Evolutionary conservation across 1,284 basidiomycete species (phyloP).

Genomic region (Marasmius fiardii): DNA sequence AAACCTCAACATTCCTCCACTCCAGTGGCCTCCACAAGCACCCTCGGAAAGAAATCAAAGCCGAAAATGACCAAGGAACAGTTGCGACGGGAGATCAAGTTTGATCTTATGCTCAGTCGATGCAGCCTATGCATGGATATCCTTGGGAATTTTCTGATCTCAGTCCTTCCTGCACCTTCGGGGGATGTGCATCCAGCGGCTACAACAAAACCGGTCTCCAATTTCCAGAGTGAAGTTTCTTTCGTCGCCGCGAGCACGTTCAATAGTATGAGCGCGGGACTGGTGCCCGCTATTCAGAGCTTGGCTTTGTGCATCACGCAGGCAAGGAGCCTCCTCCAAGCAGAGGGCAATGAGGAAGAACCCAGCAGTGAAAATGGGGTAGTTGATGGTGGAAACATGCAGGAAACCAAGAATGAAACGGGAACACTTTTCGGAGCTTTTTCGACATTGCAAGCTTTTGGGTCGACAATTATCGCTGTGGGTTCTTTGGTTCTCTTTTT

Average conservation of each 20-base stretch:
- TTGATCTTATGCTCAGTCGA: slow-evolving; percentile 62
- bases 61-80: slow-evolving; percentile 45
- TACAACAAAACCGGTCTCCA: slow-evolving; percentile 1
- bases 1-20: slow-evolving; percentile 24
- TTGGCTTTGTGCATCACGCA: slow-evolving; percentile 68
- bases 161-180: slow-evolving; percentile 45
- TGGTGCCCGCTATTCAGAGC: slow-evolving; percentile 65
- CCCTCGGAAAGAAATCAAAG: slow-evolving; percentile 29
- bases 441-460: slow-evolving; percentile 60
- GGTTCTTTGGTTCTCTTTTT: slow-evolving; percentile 23
- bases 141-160: slow-evolving; percentile 56
- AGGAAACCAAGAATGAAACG: slow-evolving; percentile 27
- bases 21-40: background rate
- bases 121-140: slow-evolving; percentile 64
- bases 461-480: slow-evolving; percentile 68
- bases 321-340: slow-evolving; percentile 37
- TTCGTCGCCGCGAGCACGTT: slow-evolving; percentile 58
- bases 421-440: slow-evolving; percentile 68
- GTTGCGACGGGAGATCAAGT: slow-evolving; percentile 60
- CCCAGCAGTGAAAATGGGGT: slow-evolving; percentile 14
- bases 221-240: slow-evolving; percentile 37
- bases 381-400: background rate
- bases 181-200: slow-evolving; percentile 20
- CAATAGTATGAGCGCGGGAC: slow-evolving; percentile 57
- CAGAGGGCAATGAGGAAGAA: slow-evolving; percentile 13